Base-by-base conservation (phyloP, 345 rosid species). In the Linum tenue region DNA sequence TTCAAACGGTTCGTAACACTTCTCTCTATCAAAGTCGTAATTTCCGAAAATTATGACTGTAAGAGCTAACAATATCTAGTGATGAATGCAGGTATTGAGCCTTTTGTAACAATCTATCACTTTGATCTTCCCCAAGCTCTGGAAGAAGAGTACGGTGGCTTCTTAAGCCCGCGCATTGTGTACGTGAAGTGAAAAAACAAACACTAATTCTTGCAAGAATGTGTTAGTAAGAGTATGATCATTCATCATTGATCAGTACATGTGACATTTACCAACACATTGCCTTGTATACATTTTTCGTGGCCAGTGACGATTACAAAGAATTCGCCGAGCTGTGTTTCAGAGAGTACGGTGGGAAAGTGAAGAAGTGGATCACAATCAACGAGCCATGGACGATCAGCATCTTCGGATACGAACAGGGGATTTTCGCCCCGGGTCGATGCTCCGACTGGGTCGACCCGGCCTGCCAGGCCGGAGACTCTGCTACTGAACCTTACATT, bases 31-130 rank as follows among this genome's bases (percentile, higher is more conserved):
- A 22, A 22, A 22, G 31, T 22, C 1, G 31, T 22, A 22, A 22
- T 22, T 22, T 22, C 31, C 0, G 31, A 22, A 22, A 0, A 22
- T 22, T 22, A 22, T 31, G 79, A 84, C 63, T 72, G 84, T 69
- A 76, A n/a, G n/a, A n/a, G n/a, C n/a, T n/a, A n/a, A n/a, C n/a
- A n/a, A n/a, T n/a, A n/a, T n/a, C n/a, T n/a, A n/a, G n/a, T n/a
- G 76, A 16, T 55, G 75, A 39, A 60, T 72, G 40, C 64, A 60
- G 64, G 17, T n/a, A 37, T 60, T 9, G 44, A 60, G 64, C 64
- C 64, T 39, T 60, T 60, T 39, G 48, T 60, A 2, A 60, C 64
- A 8, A 37, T 60, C 64, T 60, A 37, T 16, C 64, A 60, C 16
- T 60, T 22, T 22, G 64, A 60, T 38, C 31, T 22, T 22, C 31